Evolutionary conservation across 768 basidiomycete species (phyloP).

Genomic region (Tephrocybe sp.): DNA sequence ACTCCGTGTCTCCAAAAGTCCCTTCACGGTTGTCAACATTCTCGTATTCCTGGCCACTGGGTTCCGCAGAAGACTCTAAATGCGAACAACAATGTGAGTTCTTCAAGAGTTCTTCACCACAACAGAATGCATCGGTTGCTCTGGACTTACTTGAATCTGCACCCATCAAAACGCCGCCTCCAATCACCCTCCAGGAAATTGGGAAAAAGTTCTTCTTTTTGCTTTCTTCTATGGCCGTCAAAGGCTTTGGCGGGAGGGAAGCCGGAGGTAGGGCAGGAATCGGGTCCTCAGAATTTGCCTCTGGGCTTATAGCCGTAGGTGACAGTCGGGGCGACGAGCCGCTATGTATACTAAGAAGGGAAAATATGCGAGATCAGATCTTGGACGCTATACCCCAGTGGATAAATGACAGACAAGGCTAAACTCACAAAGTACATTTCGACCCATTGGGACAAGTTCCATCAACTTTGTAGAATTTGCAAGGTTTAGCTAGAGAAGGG

Average conservation of each 20-base stretch:
- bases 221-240: conserved; percentile 30
- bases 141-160: conserved; percentile 21
- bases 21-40: neutral
- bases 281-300: neutral
- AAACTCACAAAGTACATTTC: conserved; percentile 57
- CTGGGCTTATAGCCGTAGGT: conserved; percentile 10
- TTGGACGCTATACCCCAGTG: neutral
- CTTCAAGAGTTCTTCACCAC: neutral
- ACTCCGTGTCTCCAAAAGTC: neutral
- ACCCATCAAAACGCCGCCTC: conserved; percentile 72
- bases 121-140: neutral
- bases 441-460: conserved; percentile 51
- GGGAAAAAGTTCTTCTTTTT: conserved; percentile 55
- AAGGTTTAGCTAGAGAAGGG: conserved; percentile 51
- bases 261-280: conserved; percentile 3
- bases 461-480: conserved; percentile 49
- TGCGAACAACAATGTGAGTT: neutral
- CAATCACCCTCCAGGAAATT: conserved; percentile 73
- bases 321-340: conserved; percentile 20
- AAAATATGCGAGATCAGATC: conserved; percentile 7
- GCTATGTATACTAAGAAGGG: conserved; percentile 43
- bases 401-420: neutral
- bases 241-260: conserved; percentile 18
- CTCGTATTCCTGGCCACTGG: neutral
- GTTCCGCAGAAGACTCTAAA: neutral